Evolutionary conservation across 208 protist genomes (phyloP).

Genomic region (Trypanosoma lewisi): DNA sequence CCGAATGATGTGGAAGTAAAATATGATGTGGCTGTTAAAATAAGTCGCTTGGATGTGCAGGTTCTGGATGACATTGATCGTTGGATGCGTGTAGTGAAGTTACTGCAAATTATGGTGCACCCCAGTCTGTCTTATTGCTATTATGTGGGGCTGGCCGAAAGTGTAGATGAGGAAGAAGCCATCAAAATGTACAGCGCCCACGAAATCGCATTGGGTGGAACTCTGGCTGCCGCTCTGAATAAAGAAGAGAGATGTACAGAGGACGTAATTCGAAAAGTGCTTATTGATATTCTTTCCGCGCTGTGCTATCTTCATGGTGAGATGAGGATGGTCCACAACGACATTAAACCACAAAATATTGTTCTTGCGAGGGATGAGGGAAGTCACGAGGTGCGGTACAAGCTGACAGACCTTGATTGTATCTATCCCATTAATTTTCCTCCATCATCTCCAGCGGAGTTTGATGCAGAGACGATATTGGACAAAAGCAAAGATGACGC

Average conservation of each 20-base stretch:
- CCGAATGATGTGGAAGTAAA: neutral
- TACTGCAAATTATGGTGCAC: constrained; percentile 5
- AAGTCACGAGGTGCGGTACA: constrained; percentile 29
- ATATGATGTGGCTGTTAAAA: constrained; percentile 13
- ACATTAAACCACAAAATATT: constrained; percentile 86
- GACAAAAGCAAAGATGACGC: neutral
- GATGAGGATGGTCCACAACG: constrained; percentile 61
- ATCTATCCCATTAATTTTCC: constrained; percentile 1
- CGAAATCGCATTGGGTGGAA: constrained; percentile 26
- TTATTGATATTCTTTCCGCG: constrained; percentile 39
- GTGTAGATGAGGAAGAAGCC: neutral
- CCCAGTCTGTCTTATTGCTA: constrained; percentile 20
- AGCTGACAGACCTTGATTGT: constrained; percentile 58
- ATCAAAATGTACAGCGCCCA: constrained; percentile 21
- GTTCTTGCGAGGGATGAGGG: constrained; percentile 40
- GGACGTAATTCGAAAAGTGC: constrained; percentile 28
- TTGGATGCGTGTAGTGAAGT: constrained; percentile 16
- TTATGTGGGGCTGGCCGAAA: constrained; percentile 8
- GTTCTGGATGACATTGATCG: constrained; percentile 16
- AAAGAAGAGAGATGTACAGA: constrained; percentile 23
- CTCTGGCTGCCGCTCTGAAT: constrained; percentile 22
- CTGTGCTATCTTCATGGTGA: constrained; percentile 63
- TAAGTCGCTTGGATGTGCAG: constrained; percentile 5
- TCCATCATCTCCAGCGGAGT: neutral
- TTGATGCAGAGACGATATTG: constrained; percentile 1